Evolutionary conservation across 768 basidiomycete species (phyloP).

Genomic region (Suillus decipiens): DNA sequence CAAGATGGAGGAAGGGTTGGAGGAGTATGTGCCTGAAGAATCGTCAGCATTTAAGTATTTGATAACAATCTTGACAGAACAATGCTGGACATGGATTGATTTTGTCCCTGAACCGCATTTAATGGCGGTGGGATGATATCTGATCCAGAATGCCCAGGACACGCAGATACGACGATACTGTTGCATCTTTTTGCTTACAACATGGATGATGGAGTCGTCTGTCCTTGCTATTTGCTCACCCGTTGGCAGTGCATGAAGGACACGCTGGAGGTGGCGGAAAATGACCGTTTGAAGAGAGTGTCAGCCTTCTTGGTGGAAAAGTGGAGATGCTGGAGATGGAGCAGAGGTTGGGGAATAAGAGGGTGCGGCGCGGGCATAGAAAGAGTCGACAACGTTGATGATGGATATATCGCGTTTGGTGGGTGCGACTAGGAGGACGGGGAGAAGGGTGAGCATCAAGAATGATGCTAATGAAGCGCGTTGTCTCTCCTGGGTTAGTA

Average conservation of each 20-base stretch:
- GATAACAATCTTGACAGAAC: constrained; percentile 49
- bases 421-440: constrained; percentile 78
- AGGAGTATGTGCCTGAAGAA: constrained; percentile 60
- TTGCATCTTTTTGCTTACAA: constrained; percentile 53
- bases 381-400: constrained; percentile 83
- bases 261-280: constrained; percentile 78
- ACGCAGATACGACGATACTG: constrained; percentile 72
- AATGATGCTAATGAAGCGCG: constrained; percentile 68
- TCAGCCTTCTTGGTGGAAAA: constrained; percentile 60
- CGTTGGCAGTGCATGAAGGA: constrained; percentile 78
- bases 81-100: constrained; percentile 45
- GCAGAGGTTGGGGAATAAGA: constrained; percentile 34
- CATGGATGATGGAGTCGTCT: constrained; percentile 33
- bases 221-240: constrained; percentile 52
- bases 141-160: constrained; percentile 72
- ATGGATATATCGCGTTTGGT: constrained; percentile 91
- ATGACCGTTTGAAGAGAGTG: constrained; percentile 63
- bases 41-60: constrained; percentile 10
- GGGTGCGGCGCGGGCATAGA: constrained; percentile 79
- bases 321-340: constrained; percentile 28
- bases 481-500: constrained; percentile 44
- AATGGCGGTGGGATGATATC: constrained; percentile 61
- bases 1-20: constrained; percentile 65
- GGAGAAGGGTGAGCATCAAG: constrained; percentile 76
- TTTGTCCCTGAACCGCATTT: constrained; percentile 27